Evolutionary conservation across 495 filamentous ascomycete genomes (phyloP), one percentile per base, ranked within the genome.

Genomic region (Podospora anserina): DNA sequence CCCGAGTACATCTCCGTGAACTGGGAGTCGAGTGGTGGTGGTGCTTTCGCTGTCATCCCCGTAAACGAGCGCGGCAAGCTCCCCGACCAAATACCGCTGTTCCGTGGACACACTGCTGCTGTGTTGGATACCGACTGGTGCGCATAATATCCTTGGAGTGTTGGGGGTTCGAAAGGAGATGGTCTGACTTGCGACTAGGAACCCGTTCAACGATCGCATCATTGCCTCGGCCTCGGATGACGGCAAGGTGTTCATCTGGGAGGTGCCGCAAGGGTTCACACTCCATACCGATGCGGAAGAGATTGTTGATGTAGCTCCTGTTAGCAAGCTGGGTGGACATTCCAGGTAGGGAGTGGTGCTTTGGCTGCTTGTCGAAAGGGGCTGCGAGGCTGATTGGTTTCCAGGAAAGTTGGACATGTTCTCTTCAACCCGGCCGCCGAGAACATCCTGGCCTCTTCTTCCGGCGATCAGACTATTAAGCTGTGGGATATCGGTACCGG

Each of bases 81-180:
- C 54, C 95, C 96, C 28, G 95, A 99, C 77, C 90, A 91, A 74
- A 91, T 98, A 71, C 96, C 95, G 61, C 81, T 99, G 71, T 99
- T 98, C 79, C 89, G 95, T 66, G 95, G 95, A 67, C 95, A 99
- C 78, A 99, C 94, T 55, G 92, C 92, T 49, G 89, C 92, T 56
- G 95, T 99, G 55, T 85, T 99, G 71, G 95, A 99, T 82, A 99
- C 95, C 70, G 96, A 99, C 84, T 99, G 95, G 94, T 95, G 74
- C 69, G 74, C 61, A 58, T 58, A 26, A 11, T 23, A 23, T 58
- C 23, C 4, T 58, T 19, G n/a, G 55, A 26, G 55, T 0, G 5
- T 11, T 49, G 9, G 13, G 13, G 9, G 23, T 23, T 49, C 1
- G 7, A 9, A 66, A 55, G 72, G 72, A 68, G 74, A 79, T 82